Evolutionary conservation across 2,329 filamentous ascomycete species (phyloP), one percentile per base, ranked within the genome.

Genomic region (Diaporthe amygdali): DNA sequence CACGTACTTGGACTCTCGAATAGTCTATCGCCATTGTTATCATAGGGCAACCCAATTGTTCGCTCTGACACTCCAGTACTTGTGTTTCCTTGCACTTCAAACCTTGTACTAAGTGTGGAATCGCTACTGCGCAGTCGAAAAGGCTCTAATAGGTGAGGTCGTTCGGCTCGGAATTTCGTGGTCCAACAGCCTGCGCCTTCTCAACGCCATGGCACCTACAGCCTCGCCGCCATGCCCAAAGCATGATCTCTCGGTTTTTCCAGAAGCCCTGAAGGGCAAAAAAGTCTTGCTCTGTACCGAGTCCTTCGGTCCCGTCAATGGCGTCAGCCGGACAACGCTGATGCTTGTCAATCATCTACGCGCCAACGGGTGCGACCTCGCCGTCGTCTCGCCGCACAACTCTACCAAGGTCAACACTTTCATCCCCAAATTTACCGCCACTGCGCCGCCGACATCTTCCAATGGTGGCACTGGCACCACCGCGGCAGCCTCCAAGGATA

Each of bases 271-370:
- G n/a, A 81, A 83, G 46, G 89, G 89, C 12, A 91, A 90, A 79
- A 87, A 87, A 73, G 85, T 93, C 72, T 81, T 93, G 9, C 85
- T 93, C 9, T 92, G 91, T 73, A 93, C 91, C 17, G 92, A 93
- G 78, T 93, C 91, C 0, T 91, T 93, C 71, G 91, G 91, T 3
- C 91, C 91, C 0, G 90, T 93, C 77, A 93, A 93, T 77, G 91
- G 92, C n/a, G 91, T 93, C 55, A 92, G 89, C 76, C 86, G 91
- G 72, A 93, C 91, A 5, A 93, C 92, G 0, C 83, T 91, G 75
- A 92, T 90, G 84, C 85, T 93, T 66, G 89, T 93, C 68, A 88
- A 90, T 77, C 91, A 93, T 74, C 83, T 93, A 25, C 87, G 90
- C 69, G 82, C 82, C n/a, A 83, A 93, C 74, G 91, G 90, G 25